phyloP scores from a whole-genome alignment of 768 basidiomycete species.

The Candolleomyces aberdarensis region DNA sequence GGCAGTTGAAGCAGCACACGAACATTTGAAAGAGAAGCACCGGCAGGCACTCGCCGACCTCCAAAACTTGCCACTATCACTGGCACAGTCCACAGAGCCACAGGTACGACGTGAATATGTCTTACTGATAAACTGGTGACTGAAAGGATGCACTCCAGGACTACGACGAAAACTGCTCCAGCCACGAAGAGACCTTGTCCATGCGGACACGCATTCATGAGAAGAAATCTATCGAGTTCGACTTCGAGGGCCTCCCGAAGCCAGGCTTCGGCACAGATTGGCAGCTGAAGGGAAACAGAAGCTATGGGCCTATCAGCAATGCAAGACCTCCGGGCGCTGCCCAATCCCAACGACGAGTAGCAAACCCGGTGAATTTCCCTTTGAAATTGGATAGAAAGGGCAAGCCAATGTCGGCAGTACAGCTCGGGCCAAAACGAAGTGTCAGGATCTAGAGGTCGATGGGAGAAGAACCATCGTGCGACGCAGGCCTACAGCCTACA shows the following conservation, averaged over 20 bases:
- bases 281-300: constrained; percentile 20
- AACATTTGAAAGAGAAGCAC: constrained; percentile 19
- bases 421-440: constrained; percentile 35
- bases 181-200: constrained; percentile 12
- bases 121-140: neutral
- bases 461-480: neutral
- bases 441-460: constrained; percentile 11
- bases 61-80: constrained; percentile 11
- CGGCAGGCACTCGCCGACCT: constrained; percentile 8
- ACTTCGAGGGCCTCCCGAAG: constrained; percentile 38
- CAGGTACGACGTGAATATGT: neutral
- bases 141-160: constrained; percentile 14
- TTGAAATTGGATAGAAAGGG: constrained; percentile 37
- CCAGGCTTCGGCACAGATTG: constrained; percentile 37
- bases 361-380: constrained; percentile 18
- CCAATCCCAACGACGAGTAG: constrained; percentile 16
- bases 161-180: constrained; percentile 23
- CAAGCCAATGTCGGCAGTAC: constrained; percentile 30
- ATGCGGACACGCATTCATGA: neutral
- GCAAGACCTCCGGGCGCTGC: constrained; percentile 10
- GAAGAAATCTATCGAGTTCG: constrained; percentile 15
- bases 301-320: constrained; percentile 20
- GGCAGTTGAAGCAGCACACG: constrained; percentile 11
- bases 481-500: neutral
- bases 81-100: constrained; percentile 14